Percentiles rank a stretch among this genome's conserved stretches.
phyloP scores from a whole-genome alignment of 257 asterid species.

The Penstemon davidsonii region DNA sequence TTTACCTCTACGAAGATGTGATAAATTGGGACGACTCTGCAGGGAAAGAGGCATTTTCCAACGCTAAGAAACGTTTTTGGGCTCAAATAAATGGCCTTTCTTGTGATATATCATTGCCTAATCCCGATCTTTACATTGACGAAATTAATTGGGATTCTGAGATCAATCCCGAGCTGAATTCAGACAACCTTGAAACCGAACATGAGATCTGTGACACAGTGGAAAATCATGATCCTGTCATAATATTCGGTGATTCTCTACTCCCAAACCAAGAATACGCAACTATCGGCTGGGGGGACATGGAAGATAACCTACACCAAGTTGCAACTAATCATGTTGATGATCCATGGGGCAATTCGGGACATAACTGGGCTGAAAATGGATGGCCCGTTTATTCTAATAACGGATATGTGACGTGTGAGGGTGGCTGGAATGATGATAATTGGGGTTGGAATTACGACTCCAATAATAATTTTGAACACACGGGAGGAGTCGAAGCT shows the following conservation, averaged over 20 bases:
- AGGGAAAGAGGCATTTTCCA: slow-evolving; percentile 62
- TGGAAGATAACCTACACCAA: slow-evolving; percentile 33
- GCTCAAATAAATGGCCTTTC: slow-evolving; percentile 52
- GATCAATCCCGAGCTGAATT: slow-evolving; percentile 32
- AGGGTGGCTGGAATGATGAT: slow-evolving; percentile 33
- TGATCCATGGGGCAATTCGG: slow-evolving; percentile 27
- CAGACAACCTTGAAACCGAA: slow-evolving; percentile 40
- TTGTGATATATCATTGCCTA: slow-evolving; percentile 50
- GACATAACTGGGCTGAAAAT: slow-evolving; percentile 26
- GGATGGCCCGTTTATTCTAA: slow-evolving; percentile 35
- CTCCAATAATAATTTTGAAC: slow-evolving; percentile 14
- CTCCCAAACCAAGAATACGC: slow-evolving; percentile 38
- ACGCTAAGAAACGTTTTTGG: slow-evolving; percentile 72
- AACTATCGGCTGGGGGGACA: slow-evolving; percentile 65
- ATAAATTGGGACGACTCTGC: slow-evolving; percentile 76
- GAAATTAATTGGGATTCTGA: slow-evolving; percentile 59
- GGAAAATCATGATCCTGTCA: slow-evolving; percentile 45
- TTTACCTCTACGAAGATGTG: slow-evolving; percentile 55
- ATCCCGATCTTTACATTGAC: slow-evolving; percentile 64
- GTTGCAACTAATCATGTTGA: slow-evolving; percentile 25
- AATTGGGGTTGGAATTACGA: slow-evolving; percentile 25
- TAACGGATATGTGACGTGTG: slow-evolving; percentile 36
- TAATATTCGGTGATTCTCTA: slow-evolving; percentile 62
- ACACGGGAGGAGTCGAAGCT: slow-evolving; percentile 13
- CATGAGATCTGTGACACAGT: slow-evolving; percentile 23